A percentile compares a stretch with the other conserved stretches of the same genome.
phyloP scores from a whole-genome alignment of 2,329 filamentous ascomycete species.

The Fusarium sp. region DNA sequence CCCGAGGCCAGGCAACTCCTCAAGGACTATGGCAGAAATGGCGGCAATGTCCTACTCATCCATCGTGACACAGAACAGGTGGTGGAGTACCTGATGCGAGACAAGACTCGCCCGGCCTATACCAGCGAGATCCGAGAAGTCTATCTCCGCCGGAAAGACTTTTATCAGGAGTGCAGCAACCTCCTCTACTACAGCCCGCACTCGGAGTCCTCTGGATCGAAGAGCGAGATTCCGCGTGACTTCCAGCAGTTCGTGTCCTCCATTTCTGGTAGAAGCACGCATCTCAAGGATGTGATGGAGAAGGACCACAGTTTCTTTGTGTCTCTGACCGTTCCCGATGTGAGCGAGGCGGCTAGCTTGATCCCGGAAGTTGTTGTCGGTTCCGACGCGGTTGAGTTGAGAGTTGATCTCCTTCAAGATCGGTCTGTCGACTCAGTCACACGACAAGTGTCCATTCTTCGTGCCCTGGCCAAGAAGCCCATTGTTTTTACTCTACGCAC shows the following conservation, averaged over 20 bases:
- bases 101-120: conserved; percentile 93
- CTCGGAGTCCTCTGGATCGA: conserved; percentile 45
- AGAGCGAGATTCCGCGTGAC: conserved; percentile 48
- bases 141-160: conserved; percentile 88
- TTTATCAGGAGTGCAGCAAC: conserved; percentile 94
- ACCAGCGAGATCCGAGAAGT: conserved; percentile 92
- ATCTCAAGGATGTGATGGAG: conserved; percentile 52
- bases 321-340: conserved; percentile 84
- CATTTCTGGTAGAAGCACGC: conserved; percentile 59
- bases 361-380: conserved; percentile 83
- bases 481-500: conserved; percentile 95
- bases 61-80: conserved; percentile 90
- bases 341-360: conserved; percentile 71
- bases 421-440: conserved; percentile 81
- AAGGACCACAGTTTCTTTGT: conserved; percentile 91
- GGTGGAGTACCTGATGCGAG: conserved; percentile 87
- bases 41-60: conserved; percentile 88
- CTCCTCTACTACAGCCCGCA: conserved; percentile 90
- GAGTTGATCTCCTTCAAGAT: conserved; percentile 90
- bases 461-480: conserved; percentile 78
- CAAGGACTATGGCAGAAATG: conserved; percentile 76
- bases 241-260: conserved; percentile 55
- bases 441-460: conserved; percentile 83
- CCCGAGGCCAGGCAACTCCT: conserved; percentile 83
- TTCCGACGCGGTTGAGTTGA: conserved; percentile 91